phyloP scores from a whole-genome alignment of 73 alveolate genomes.

The Paramecium pentaurelia region DNA sequence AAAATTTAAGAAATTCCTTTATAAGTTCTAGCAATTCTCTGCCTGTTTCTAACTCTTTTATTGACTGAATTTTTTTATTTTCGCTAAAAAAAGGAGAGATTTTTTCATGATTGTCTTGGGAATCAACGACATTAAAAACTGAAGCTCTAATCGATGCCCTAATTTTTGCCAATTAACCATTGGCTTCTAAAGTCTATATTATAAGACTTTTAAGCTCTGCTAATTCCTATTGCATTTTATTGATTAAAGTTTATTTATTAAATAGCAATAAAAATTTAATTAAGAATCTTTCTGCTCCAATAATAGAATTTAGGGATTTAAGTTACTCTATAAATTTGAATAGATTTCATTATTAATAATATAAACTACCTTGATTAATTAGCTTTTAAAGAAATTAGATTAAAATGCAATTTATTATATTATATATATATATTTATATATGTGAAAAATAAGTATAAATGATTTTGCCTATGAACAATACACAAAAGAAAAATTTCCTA shows the following conservation, averaged over 20 bases:
- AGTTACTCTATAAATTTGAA: background rate
- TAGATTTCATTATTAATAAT: no score
- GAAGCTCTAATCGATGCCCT: conserved; percentile 63
- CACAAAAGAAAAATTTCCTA: no score
- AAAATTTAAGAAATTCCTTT: conserved; percentile 49
- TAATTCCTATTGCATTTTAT: conserved; percentile 40
- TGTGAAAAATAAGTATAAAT: no score
- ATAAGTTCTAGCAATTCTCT: conserved; percentile 40
- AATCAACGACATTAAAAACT: conserved; percentile 57
- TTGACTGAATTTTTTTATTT: conserved; percentile 9
- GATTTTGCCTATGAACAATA: no score
- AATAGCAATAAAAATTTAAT: background rate
- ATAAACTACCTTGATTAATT: background rate
- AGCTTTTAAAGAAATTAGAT: background rate
- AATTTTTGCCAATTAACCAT: conserved; percentile 53
- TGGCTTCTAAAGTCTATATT: conserved; percentile 45
- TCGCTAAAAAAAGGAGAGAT: conserved; percentile 52
- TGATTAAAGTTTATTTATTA: background rate
- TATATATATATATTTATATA: no score
- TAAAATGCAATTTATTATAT: no score
- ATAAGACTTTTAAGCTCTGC: conserved; percentile 46
- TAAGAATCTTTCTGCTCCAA: background rate
- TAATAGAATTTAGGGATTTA: background rate
- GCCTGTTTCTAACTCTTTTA: conserved; percentile 16
- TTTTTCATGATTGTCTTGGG: background rate